Evolutionary conservation across 257 asterid genomes (phyloP), one percentile per base, ranked within the genome.

Genomic region (Solanum chaucha): DNA sequence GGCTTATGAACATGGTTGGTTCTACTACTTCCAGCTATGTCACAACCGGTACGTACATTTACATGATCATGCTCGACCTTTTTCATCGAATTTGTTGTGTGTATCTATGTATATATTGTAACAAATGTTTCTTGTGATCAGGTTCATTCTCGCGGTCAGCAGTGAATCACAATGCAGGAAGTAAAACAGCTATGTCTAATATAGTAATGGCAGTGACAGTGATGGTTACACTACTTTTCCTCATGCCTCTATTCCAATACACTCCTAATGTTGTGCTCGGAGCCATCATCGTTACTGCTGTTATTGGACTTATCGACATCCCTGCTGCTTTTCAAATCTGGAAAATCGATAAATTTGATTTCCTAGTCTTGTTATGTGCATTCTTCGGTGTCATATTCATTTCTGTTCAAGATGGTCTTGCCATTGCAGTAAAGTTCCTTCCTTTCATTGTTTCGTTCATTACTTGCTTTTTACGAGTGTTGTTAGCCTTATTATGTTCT

Each of bases 131-230:
- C 41, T 30, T 70, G 77, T 30, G 38, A 68, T 64, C 94, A 94
- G 98, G 98, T 86, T 91, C 99, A 51, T 95, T 96, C 85, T 96
- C 99, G 11, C 91, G 99, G 51, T 96, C 99, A 22, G 99, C 99
- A 1, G 99, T 96, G 92, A 96, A 96, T 86, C 95, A 96, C 92
- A 95, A 96, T 75, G 99, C 99, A 2, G 99, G 98, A 8, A 93
- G 97, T 90, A 96, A 94, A 90, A 93, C 95, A 1, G 99, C 98
- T 15, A 91, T 92, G 32, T 96, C 99, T 22, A 95, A 96, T 91
- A 92, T 96, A 35, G 83, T 95, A 72, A 96, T 95, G 99, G 93
- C 99, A 6, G 90, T 93, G 24, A 96, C 98, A 1, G 95, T 96
- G 0, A 96, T 96, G 99, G 94, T 95, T 13, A 94, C 98, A 2